phyloP scores from a whole-genome alignment of 331 rosid species.

The Spiraea crenata region DNA sequence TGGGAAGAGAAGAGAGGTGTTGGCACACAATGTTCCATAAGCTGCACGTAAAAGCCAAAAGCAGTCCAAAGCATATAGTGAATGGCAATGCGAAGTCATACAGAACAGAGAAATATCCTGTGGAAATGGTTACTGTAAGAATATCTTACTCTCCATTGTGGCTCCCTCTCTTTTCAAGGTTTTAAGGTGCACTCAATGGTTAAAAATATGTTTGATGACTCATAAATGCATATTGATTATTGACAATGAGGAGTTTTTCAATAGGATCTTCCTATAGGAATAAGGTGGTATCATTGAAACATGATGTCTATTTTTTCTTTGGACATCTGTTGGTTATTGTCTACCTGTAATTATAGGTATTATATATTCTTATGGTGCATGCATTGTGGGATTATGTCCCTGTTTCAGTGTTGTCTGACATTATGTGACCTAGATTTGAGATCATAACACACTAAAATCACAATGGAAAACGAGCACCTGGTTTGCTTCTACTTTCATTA shows the following conservation, averaged over 20 bases:
- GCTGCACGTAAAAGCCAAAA: slow-evolving; percentile 68
- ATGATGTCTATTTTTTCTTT: neutral
- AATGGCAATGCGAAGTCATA: slow-evolving; percentile 42
- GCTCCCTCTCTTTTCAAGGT: neutral
- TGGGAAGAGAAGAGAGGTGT: slow-evolving; percentile 76
- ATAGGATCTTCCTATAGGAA: neutral
- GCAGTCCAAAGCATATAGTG: slow-evolving; percentile 43
- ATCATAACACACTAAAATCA: neutral
- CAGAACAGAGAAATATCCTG: slow-evolving; percentile 47
- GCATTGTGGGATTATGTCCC: neutral
- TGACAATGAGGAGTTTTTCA: neutral
- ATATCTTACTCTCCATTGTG: slow-evolving; percentile 5
- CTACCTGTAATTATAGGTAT: neutral
- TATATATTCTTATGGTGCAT: neutral
- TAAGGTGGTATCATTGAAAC: neutral
- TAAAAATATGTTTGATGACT: neutral
- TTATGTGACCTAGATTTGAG: neutral
- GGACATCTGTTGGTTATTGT: neutral
- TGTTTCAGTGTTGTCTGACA: neutral
- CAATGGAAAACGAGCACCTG: neutral
- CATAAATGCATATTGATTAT: neutral
- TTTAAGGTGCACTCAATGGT: neutral
- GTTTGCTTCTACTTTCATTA: neutral
- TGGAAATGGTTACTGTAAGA: slow-evolving; percentile 72
- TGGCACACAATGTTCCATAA: slow-evolving; percentile 81